Evolutionary conservation across 257 asterid genomes (phyloP).

Genomic region (Jacaranda mimosifolia): DNA sequence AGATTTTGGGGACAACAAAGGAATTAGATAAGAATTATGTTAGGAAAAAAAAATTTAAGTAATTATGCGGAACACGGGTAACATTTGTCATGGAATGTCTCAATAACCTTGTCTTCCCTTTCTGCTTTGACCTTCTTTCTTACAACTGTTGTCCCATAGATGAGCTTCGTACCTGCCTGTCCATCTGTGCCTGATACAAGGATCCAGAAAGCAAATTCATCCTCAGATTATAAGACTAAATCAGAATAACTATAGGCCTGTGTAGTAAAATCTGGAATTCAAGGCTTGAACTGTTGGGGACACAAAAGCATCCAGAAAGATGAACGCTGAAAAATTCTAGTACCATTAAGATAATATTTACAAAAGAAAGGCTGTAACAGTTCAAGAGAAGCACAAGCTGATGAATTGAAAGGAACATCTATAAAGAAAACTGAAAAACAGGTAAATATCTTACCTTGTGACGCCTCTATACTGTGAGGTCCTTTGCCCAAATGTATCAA

Average conservation of each 20-base stretch:
- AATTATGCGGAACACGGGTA: neutral
- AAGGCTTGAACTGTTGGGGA: no score
- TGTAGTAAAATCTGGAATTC: no score
- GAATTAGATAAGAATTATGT: conserved; percentile 1
- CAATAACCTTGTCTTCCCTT: conserved; percentile 93
- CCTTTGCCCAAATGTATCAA: conserved; percentile 95
- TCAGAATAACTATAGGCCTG: neutral
- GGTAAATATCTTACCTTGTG: conserved; percentile 63
- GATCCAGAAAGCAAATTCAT: conserved; percentile 7
- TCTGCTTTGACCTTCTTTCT: conserved; percentile 99
- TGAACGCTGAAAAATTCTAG: no score
- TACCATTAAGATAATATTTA: no score
- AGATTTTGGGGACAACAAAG: conserved; percentile 23
- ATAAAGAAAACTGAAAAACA: neutral
- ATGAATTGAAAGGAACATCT: neutral
- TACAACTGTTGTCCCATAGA: conserved; percentile 98
- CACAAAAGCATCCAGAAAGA: no score
- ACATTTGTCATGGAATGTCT: neutral
- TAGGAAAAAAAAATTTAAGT: conserved; percentile 22
- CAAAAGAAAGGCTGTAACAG: no score
- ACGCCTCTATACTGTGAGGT: conserved; percentile 97
- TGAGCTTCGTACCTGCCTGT: conserved; percentile 99
- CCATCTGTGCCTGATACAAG: conserved; percentile 86
- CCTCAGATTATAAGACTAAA: neutral
- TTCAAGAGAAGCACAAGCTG: no score